Conservation (phyloP, 495 filamentous ascomycete genomes). For the Neurospora sp. region DNA sequence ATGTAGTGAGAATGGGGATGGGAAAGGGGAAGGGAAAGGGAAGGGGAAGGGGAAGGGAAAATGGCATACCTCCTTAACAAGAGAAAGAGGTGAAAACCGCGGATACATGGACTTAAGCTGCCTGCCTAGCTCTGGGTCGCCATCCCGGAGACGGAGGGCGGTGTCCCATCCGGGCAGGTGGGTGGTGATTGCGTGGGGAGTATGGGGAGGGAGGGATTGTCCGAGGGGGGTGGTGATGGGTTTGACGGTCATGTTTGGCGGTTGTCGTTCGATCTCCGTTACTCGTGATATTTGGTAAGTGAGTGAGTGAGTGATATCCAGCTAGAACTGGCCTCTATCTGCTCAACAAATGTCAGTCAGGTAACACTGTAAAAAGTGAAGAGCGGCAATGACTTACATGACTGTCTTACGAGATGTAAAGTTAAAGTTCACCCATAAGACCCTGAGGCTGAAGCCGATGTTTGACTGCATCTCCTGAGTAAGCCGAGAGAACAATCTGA, state of each 20-base stretch:
- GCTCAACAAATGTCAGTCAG: neutral
- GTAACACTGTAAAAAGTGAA: neutral
- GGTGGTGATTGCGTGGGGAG: conserved; percentile 29
- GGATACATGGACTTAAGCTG: conserved; percentile 32
- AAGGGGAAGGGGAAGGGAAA: neutral
- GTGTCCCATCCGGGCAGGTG: conserved; percentile 27
- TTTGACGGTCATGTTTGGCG: conserved; percentile 20
- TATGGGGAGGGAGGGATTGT: conserved; percentile 32
- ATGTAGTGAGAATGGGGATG: accelerated
- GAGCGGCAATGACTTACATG: neutral
- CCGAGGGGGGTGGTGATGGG: conserved; percentile 26
- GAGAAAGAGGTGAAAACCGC: conserved; percentile 26
- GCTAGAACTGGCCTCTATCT: neutral
- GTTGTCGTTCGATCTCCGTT: neutral
- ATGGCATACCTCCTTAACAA: conserved; percentile 14
- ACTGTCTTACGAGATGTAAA: neutral
- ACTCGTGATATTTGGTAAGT: too few species aligned
- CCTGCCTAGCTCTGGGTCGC: conserved; percentile 20
- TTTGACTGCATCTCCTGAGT: neutral
- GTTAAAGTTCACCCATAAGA: neutral
- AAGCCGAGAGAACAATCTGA: neutral
- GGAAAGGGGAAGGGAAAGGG: neutral
- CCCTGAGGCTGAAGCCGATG: neutral
- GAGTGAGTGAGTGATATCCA: neutral
- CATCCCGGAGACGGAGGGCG: conserved; percentile 18